Conservation (phyloP, 768 basidiomycete species). For the Leccinum longicurvipes region DNA sequence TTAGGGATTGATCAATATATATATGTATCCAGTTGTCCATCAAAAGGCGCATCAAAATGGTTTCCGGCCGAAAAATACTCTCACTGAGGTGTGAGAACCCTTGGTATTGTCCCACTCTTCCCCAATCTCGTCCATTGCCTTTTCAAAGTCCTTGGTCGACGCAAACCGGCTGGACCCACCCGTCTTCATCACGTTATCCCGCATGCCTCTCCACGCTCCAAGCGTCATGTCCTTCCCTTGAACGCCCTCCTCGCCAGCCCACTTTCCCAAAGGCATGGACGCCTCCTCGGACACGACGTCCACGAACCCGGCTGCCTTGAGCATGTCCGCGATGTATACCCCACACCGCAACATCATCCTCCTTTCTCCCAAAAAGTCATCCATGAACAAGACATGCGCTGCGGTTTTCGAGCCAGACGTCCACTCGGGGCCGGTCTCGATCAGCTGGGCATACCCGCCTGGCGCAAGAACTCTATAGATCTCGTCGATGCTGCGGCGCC, state of each 20-base stretch:
- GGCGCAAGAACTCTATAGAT: slow-evolving; percentile 32
- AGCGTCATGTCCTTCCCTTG: slow-evolving; percentile 14
- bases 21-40: too few relatives aligned
- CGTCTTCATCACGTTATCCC: slow-evolving; percentile 17
- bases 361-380: slow-evolving; percentile 7
- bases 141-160: slow-evolving; percentile 20
- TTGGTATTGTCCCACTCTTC: slow-evolving; percentile 26
- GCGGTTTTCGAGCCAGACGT: slow-evolving; percentile 13
- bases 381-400: slow-evolving; percentile 4
- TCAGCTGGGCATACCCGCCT: slow-evolving; percentile 33
- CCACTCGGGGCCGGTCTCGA: slow-evolving; percentile 25
- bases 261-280: slow-evolving; percentile 19
- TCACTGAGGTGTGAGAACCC: slow-evolving; percentile 10
- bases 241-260: slow-evolving; percentile 24
- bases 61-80: slow-evolving; percentile 14
- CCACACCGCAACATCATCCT: slow-evolving; percentile 9
- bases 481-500: slow-evolving; percentile 24
- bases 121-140: slow-evolving; percentile 10
- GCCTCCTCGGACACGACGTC: slow-evolving; percentile 18
- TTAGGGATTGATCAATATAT: neutral
- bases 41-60: neutral
- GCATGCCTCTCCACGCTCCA: slow-evolving; percentile 23
- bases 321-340: slow-evolving; percentile 17
- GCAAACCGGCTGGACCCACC: slow-evolving; percentile 14
- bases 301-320: slow-evolving; percentile 16